phyloP scores from a whole-genome alignment of 2,329 filamentous ascomycete species.

The Trichoderma sp. region DNA sequence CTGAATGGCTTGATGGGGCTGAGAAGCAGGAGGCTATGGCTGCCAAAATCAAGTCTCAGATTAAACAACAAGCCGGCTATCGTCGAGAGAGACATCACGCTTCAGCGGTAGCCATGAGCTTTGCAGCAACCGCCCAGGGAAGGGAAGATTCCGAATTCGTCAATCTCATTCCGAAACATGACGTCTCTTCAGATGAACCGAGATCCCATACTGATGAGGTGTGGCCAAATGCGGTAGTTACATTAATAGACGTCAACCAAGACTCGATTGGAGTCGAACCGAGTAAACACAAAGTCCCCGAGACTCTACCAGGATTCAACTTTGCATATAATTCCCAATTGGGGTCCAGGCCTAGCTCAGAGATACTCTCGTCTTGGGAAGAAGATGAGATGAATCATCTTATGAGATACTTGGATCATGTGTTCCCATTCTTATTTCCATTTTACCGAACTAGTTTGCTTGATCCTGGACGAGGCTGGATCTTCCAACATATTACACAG shows the following conservation, averaged over 20 bases:
- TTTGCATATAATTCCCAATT: not conserved
- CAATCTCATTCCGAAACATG: not conserved
- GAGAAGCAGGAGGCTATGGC: not conserved
- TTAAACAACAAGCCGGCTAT: not conserved
- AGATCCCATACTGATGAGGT: not conserved
- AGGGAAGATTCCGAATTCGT: not conserved
- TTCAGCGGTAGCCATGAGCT: not conserved
- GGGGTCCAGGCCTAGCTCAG: not conserved
- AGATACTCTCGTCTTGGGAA: not conserved
- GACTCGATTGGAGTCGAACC: not conserved
- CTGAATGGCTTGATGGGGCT: not conserved
- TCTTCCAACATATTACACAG: not conserved
- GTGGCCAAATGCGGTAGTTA: not conserved
- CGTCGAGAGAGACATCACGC: not conserved
- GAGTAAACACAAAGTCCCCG: not conserved
- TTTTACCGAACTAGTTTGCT: not conserved
- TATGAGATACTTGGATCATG: not conserved
- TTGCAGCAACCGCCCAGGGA: not conserved
- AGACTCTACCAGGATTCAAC: not conserved
- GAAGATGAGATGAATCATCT: not conserved
- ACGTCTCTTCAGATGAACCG: not conserved
- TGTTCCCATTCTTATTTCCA: not conserved
- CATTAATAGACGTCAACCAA: not conserved
- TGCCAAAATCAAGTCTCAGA: not conserved
- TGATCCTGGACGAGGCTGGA: not conserved